phyloP scores from a whole-genome alignment of 2,329 filamentous ascomycete species.

The Chrysosporium queenslandicum region DNA sequence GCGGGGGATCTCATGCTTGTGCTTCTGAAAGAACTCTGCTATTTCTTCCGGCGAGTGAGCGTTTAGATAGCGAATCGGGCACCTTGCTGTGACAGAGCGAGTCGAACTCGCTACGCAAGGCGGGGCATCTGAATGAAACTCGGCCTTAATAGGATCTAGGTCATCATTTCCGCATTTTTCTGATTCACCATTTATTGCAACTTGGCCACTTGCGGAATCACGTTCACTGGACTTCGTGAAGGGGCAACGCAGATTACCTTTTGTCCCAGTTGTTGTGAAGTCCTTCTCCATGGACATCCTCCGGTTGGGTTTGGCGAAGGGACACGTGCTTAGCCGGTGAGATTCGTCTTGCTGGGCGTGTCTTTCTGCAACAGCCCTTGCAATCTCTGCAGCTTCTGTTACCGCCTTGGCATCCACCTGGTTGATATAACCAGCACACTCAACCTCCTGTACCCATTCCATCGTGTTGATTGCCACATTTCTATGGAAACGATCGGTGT shows the following conservation, averaged over 20 bases:
- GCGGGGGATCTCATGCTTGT: conserved; percentile 88
- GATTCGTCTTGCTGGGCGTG: conserved; percentile 24
- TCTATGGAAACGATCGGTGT: neutral
- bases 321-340: conserved; percentile 28
- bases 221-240: conserved; percentile 51
- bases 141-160: conserved; percentile 48
- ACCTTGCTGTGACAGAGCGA: conserved; percentile 52
- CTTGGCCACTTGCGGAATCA: conserved; percentile 20
- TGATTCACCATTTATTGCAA: conserved; percentile 32
- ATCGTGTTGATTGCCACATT: conserved; percentile 7
- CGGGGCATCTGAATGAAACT: conserved; percentile 35
- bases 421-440: conserved; percentile 15
- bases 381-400: conserved; percentile 32
- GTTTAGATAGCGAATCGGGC: conserved; percentile 85
- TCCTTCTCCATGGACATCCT: conserved; percentile 70
- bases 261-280: conserved; percentile 71
- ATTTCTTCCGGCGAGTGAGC: conserved; percentile 90
- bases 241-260: conserved; percentile 69
- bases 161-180: conserved; percentile 44
- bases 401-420: conserved; percentile 25
- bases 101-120: conserved; percentile 34
- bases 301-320: conserved; percentile 43
- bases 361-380: conserved; percentile 27
- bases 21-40: conserved; percentile 83
- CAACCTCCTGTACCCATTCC: conserved; percentile 15